Percentiles rank a stretch among this genome's conserved stretches.
These are phyloP conservation scores for Fusarium nanum DNA, from an alignment of 2,329 filamentous ascomycete genomes.

Conservation along the genomic window DNA sequence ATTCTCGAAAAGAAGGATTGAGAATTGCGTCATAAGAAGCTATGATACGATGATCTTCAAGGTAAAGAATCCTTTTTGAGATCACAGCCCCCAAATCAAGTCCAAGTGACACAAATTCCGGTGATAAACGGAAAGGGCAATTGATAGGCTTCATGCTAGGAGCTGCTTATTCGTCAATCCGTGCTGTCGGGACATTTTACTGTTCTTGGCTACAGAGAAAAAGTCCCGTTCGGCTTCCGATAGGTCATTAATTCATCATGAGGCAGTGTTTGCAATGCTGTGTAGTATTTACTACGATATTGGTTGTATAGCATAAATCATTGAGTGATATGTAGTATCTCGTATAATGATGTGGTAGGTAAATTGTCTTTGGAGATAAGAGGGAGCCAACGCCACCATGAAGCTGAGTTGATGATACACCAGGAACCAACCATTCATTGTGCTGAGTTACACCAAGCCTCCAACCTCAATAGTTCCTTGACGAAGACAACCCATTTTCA, in stretches of 20 bases:
- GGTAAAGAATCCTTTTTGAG: background rate
- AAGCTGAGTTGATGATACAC: background rate
- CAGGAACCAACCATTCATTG: background rate
- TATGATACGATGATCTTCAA: background rate
- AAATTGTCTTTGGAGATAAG: background rate
- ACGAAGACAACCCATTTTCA: background rate
- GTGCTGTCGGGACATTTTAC: background rate
- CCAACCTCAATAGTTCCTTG: background rate
- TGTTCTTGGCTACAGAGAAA: background rate
- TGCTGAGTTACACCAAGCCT: background rate
- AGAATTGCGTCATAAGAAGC: background rate
- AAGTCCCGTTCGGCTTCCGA: background rate
- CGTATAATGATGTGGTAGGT: background rate
- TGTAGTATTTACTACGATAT: background rate
- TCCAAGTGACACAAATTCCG: background rate
- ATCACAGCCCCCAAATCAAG: background rate
- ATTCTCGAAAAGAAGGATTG: background rate
- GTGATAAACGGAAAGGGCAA: background rate
- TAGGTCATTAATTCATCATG: background rate
- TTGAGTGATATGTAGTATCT: background rate
- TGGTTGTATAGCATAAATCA: background rate
- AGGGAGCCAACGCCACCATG: background rate
- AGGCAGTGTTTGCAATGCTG: background rate
- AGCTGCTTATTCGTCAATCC: slow-evolving; percentile 2
- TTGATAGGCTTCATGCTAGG: background rate